phyloP scores from a whole-genome alignment of 2,329 filamentous ascomycete genomes.

The Colletotrichum costaricense region DNA sequence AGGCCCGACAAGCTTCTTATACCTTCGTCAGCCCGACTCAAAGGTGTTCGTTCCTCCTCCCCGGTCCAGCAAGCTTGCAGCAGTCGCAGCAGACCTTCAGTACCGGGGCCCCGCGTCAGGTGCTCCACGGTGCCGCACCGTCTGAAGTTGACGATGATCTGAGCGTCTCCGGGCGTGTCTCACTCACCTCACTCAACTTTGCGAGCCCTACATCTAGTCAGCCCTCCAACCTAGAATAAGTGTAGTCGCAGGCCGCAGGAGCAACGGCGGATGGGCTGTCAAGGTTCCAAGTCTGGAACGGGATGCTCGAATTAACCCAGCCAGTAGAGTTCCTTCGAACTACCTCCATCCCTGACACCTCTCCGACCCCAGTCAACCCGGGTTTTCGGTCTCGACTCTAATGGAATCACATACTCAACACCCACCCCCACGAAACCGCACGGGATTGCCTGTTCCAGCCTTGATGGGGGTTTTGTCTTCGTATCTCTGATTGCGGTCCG shows the following conservation, averaged over 20 bases:
- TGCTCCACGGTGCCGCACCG: background rate
- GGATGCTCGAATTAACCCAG: background rate
- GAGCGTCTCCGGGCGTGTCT: slow-evolving; percentile 3
- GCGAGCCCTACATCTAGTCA: background rate
- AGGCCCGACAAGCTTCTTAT: background rate
- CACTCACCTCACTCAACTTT: background rate
- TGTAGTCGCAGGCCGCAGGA: background rate
- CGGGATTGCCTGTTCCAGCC: slow-evolving; percentile 26
- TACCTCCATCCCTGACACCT: background rate
- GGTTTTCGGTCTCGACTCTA: slow-evolving; percentile 13
- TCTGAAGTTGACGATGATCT: background rate
- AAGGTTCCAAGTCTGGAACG: background rate
- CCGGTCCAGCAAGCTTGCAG: background rate
- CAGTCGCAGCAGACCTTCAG: background rate
- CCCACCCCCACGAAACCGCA: slow-evolving; percentile 1
- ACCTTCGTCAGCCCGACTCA: background rate
- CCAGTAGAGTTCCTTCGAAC: background rate
- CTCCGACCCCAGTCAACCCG: background rate
- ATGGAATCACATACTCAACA: background rate
- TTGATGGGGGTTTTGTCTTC: background rate
- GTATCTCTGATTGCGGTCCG: background rate
- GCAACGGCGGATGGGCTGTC: background rate
- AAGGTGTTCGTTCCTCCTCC: background rate
- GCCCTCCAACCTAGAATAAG: background rate
- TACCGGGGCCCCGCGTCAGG: background rate